Evolutionary conservation across 78 protist genomes (phyloP).

Genomic region (Dictyostelium purpureum): DNA sequence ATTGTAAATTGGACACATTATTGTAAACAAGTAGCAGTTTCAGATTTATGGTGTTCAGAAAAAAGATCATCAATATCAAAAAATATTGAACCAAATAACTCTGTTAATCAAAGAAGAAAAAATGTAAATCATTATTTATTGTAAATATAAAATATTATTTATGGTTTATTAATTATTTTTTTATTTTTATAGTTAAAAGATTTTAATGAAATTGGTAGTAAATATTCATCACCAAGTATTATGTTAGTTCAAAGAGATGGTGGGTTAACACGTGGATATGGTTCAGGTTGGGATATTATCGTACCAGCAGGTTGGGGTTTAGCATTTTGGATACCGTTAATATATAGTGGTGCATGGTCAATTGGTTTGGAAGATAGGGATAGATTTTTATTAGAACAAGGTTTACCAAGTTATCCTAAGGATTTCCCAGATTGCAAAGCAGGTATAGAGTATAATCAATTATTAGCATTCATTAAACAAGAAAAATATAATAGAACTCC

Average conservation of each 20-base stretch:
- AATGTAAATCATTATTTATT: too few relatives aligned
- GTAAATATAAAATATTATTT: too few relatives aligned
- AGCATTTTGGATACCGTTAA: constrained; percentile 68
- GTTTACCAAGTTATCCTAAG: constrained; percentile 53
- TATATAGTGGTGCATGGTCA: constrained; percentile 75
- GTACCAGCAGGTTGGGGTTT: constrained; percentile 72
- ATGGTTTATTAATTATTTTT: not conserved
- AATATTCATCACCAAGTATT: constrained; percentile 24
- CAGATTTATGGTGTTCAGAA: constrained; percentile 3
- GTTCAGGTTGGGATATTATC: constrained; percentile 76
- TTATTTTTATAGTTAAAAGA: too few relatives aligned
- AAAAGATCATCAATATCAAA: not conserved
- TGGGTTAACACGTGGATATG: constrained; percentile 61
- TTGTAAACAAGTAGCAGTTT: constrained; percentile 9
- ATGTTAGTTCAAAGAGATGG: constrained; percentile 70
- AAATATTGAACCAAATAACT: constrained; percentile 1
- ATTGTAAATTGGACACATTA: constrained; percentile 24
- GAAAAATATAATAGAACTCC: constrained; percentile 50
- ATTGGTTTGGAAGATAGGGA: constrained; percentile 62
- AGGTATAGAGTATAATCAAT: not conserved
- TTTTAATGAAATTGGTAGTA: not conserved
- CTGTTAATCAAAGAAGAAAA: constrained; percentile 39
- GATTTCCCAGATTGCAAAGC: constrained; percentile 48
- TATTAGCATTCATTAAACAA: not conserved
- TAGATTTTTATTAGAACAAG: constrained; percentile 55